phyloP scores from a whole-genome alignment of 106 monocot species.

The Vanilla planifolia region DNA sequence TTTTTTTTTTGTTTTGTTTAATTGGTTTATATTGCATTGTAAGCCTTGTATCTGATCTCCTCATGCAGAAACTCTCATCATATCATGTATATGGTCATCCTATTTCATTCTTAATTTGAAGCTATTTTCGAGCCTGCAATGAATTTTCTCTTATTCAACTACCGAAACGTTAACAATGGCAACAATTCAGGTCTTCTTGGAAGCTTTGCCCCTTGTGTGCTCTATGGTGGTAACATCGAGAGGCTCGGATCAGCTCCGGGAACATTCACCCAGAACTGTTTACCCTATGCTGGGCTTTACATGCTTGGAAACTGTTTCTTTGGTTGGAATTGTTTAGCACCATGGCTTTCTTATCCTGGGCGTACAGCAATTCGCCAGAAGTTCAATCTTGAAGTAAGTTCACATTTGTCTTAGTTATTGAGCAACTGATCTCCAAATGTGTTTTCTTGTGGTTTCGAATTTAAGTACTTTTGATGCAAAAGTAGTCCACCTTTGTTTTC shows the following conservation, averaged over 20 bases:
- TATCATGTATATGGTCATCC: not conserved
- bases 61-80: too few species aligned
- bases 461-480: not conserved
- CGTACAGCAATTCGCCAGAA: conserved; percentile 62
- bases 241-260: conserved; percentile 46
- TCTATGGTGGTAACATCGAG: conserved; percentile 71
- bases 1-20: too few species aligned
- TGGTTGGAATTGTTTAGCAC: conserved; percentile 76
- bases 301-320: conserved; percentile 53
- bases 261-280: conserved; percentile 61
- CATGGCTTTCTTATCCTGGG: conserved; percentile 51
- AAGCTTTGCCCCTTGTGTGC: conserved; percentile 59
- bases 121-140: not conserved
- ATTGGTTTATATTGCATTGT: too few species aligned
- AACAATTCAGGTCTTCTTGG: conserved; percentile 61
- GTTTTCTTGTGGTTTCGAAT: not conserved
- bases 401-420: not conserved
- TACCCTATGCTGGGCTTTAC: conserved; percentile 63
- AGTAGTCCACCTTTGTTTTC: not conserved
- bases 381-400: conserved; percentile 72
- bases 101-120: not conserved
- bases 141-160: not conserved
- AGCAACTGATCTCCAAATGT: not conserved
- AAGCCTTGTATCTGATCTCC: too few species aligned
- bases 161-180: not conserved